These are phyloP conservation scores for Laetiporus sulphureus DNA, from an alignment of 1,284 basidiomycete species.

Conservation along the genomic window DNA sequence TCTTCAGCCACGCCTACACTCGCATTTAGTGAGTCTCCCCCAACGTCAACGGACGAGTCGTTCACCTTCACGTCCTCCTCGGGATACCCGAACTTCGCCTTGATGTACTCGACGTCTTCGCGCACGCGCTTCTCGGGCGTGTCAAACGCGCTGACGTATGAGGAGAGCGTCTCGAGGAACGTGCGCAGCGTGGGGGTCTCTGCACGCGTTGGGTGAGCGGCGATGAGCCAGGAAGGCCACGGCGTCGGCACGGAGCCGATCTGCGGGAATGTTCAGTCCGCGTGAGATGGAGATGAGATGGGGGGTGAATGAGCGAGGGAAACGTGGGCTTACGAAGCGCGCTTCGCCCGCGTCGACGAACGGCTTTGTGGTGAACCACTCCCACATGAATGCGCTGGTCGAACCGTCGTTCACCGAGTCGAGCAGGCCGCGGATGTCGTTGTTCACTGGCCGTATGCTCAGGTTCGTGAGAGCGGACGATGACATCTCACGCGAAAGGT, in stretches of 20 bases:
- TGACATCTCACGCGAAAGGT: constrained; percentile 6
- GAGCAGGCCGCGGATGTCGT: constrained; percentile 86
- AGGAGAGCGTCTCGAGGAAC: constrained; percentile 64
- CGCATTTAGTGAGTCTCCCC: background rate
- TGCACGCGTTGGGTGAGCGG: constrained; percentile 68
- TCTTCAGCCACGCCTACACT: constrained; percentile 69
- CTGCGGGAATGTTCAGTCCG: constrained; percentile 28
- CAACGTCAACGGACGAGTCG: constrained; percentile 12
- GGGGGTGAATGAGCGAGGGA: background rate
- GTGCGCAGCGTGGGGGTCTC: constrained; percentile 40
- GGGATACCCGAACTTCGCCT: constrained; percentile 73
- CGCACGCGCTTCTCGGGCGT: constrained; percentile 52
- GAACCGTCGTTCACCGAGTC: constrained; percentile 84
- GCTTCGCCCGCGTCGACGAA: constrained; percentile 80
- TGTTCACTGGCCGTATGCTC: constrained; percentile 71
- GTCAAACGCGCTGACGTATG: constrained; percentile 65
- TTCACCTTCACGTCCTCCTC: constrained; percentile 69
- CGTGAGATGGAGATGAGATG: background rate
- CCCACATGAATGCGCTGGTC: constrained; percentile 89
- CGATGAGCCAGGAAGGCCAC: constrained; percentile 96
- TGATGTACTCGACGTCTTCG: constrained; percentile 70
- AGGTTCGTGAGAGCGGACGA: background rate
- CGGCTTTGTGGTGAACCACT: constrained; percentile 98
- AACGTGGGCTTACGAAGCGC: constrained; percentile 60
- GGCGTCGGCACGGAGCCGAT: constrained; percentile 88